Evolutionary conservation across 2,329 filamentous ascomycete species (phyloP).

Genomic region (Fusarium gaditjirri): DNA sequence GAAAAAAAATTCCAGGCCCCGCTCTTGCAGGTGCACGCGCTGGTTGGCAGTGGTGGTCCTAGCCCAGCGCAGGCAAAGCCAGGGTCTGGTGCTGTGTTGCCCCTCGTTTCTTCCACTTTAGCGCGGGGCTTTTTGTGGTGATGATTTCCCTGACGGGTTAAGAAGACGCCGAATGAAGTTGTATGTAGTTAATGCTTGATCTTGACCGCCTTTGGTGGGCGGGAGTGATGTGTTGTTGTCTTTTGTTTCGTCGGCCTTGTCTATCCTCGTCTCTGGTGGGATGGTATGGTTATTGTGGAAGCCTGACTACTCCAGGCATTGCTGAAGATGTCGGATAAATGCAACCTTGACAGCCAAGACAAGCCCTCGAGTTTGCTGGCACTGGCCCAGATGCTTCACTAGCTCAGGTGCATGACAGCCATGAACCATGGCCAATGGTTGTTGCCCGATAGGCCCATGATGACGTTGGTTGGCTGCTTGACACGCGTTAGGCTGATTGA

Average conservation of each 20-base stretch:
- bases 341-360: constrained; percentile 15
- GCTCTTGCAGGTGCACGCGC: constrained; percentile 21
- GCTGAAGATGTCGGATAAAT: constrained; percentile 21
- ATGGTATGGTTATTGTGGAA: background rate
- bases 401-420: constrained; percentile 6
- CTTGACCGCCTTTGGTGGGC: constrained; percentile 11
- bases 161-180: constrained; percentile 1
- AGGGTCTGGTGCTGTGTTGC: constrained; percentile 32
- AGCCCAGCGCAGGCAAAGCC: background rate
- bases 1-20: constrained; percentile 37
- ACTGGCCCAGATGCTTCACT: constrained; percentile 16
- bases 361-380: constrained; percentile 9
- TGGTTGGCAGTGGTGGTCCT: constrained; percentile 9
- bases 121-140: constrained; percentile 39
- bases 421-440: constrained; percentile 10
- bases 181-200: background rate
- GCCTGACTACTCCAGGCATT: background rate
- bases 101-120: constrained; percentile 37
- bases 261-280: background rate
- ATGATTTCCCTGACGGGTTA: constrained; percentile 23
- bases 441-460: constrained; percentile 6
- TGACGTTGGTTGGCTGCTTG: constrained; percentile 13
- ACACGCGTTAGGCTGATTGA: constrained; percentile 1
- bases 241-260: background rate
- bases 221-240: background rate